phyloP scores from a whole-genome alignment of 73 alveolate species.

The Paramecium octaurelia region DNA sequence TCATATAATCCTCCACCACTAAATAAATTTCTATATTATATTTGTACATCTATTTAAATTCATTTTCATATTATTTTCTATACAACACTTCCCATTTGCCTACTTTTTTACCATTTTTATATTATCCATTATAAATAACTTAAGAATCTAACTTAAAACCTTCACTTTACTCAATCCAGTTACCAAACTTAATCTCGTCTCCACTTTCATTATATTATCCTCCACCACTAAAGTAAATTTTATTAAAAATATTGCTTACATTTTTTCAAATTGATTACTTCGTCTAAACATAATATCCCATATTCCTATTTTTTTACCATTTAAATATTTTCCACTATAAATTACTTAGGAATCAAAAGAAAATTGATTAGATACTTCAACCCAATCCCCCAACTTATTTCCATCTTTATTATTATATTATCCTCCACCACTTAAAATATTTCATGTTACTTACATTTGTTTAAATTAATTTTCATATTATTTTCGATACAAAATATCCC shows the following conservation, averaged over 20 bases:
- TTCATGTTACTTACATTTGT: no score
- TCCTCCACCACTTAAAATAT: neutral
- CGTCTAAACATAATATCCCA: neutral
- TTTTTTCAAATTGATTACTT: no score
- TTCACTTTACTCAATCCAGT: neutral
- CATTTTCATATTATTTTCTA: neutral
- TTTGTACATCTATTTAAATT: no score
- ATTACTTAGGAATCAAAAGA: neutral
- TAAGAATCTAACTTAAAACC: neutral
- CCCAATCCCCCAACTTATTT: neutral
- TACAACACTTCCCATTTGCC: neutral
- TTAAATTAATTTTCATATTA: no score
- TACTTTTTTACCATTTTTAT: neutral
- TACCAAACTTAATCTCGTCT: neutral
- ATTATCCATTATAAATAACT: neutral
- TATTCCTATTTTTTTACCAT: neutral
- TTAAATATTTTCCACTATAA: neutral
- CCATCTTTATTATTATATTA: no score
- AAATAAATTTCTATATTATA: no score
- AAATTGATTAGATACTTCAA: neutral
- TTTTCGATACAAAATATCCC: neutral
- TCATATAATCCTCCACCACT: neutral
- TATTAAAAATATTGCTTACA: no score
- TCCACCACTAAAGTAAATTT: neutral
- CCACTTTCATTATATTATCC: neutral